These are phyloP conservation scores for Amniculicola lignicola DNA, from an alignment of 495 filamentous ascomycete genomes.

Conservation along the genomic window DNA sequence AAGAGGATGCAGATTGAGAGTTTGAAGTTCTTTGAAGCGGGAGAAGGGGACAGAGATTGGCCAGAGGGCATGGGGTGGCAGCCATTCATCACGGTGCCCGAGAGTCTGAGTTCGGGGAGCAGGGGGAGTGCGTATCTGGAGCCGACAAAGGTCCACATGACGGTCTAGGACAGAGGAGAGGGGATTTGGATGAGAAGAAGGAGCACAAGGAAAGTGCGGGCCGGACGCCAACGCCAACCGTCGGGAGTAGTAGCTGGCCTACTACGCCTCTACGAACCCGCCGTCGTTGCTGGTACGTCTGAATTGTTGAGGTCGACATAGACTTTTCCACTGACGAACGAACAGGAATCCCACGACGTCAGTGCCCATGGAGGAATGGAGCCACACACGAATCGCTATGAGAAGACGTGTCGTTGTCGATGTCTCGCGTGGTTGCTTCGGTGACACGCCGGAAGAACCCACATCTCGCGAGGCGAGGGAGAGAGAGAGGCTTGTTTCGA, in stretches of 20 bases:
- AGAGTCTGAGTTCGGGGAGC: constrained; percentile 10
- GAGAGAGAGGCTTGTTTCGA: no score
- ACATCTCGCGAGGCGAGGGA: no score
- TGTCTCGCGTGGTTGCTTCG: no score
- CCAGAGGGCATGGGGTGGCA: constrained; percentile 18
- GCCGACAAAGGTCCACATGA: not conserved
- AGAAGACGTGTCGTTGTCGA: no score
- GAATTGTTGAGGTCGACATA: not conserved
- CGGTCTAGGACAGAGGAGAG: constrained; percentile 12
- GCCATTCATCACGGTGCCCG: constrained; percentile 29
- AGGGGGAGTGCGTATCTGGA: constrained; percentile 13
- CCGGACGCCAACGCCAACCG: not conserved
- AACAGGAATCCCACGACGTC: no score
- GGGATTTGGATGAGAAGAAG: not conserved
- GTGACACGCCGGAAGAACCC: no score
- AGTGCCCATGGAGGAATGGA: no score
- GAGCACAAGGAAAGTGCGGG: not conserved
- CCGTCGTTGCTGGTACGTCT: constrained; percentile 1
- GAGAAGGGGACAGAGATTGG: not conserved
- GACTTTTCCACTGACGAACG: no score
- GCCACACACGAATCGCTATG: no score
- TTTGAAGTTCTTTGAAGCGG: constrained; percentile 9
- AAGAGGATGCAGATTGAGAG: constrained; percentile 12
- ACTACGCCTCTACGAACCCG: constrained; percentile 4
- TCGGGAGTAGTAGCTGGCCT: constrained; percentile 21